Evolutionary conservation across 1,284 basidiomycete genomes (phyloP).

Genomic region (Fomitopsis pinicola): DNA sequence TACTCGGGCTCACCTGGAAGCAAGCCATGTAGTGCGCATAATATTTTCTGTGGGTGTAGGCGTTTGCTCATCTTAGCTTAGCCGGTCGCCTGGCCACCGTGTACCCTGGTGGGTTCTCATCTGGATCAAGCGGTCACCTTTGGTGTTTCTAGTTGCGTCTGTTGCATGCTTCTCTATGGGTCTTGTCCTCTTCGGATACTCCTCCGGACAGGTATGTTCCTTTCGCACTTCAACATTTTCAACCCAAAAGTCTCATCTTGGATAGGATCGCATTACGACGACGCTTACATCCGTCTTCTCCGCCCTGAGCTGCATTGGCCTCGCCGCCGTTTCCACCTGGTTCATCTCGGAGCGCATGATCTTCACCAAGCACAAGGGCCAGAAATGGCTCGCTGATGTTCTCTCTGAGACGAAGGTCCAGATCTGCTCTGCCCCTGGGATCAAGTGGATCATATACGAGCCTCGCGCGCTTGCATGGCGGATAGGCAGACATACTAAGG

Average conservation of each 20-base stretch:
- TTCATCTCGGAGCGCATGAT: conserved; percentile 73
- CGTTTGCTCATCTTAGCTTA: conserved; percentile 13
- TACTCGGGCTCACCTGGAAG: conserved; percentile 71
- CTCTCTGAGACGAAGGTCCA: conserved; percentile 34
- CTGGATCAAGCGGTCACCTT: conserved; percentile 76
- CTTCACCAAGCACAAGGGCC: conserved; percentile 63
- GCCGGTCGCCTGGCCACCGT: conserved; percentile 54
- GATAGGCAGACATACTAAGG: not conserved
- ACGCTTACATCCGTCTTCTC: conserved; percentile 72
- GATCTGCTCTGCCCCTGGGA: conserved; percentile 33
- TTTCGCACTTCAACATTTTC: not conserved
- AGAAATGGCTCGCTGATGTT: conserved; percentile 73
- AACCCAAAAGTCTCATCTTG: not conserved
- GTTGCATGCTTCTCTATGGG: conserved; percentile 71
- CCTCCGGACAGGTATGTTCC: conserved; percentile 49
- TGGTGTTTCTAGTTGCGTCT: conserved; percentile 69
- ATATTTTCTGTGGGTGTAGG: not conserved
- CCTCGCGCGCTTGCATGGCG: conserved; percentile 21
- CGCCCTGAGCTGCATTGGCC: conserved; percentile 68
- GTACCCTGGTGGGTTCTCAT: conserved; percentile 81
- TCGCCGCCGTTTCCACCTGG: conserved; percentile 72
- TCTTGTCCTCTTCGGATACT: conserved; percentile 62
- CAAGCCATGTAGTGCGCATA: conserved; percentile 71
- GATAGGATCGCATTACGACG: conserved; percentile 56
- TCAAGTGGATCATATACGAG: conserved; percentile 26